Evolutionary conservation across 306 rosid genomes (phyloP).

Genomic region (Trichosanthes cucumerina): DNA sequence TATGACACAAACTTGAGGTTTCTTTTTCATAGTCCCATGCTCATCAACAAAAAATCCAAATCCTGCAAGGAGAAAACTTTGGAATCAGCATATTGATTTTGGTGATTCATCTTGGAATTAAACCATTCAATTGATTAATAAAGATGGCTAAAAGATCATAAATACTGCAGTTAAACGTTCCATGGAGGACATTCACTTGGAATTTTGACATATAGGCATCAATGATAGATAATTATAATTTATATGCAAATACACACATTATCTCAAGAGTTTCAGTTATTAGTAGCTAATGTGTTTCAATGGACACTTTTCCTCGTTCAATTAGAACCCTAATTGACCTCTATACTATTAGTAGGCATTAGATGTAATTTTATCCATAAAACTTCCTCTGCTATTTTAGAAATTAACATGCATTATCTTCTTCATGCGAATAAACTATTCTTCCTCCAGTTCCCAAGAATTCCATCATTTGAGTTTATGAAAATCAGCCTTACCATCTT

Average conservation of each 20-base stretch:
- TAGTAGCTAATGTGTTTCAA: not conserved
- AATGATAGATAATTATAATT: not conserved
- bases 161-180: not conserved
- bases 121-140: not conserved
- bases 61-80: slow-evolving; percentile 36
- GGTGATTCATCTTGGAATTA: not conserved
- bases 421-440: not conserved
- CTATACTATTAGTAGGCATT: not conserved
- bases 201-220: not conserved
- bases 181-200: not conserved
- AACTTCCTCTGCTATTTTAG: not conserved
- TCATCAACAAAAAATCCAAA: slow-evolving; percentile 78
- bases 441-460: not conserved
- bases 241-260: not conserved
- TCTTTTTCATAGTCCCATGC: slow-evolving; percentile 64
- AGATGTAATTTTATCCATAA: not conserved
- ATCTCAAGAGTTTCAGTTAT: not conserved
- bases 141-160: not conserved
- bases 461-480: slow-evolving; percentile 9
- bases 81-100: not conserved
- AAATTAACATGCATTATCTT: not conserved
- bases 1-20: slow-evolving; percentile 63
- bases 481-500: slow-evolving; percentile 60
- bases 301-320: not conserved
- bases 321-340: not conserved